Conservation (phyloP, 2,329 filamentous ascomycete genomes). For the Arthrobotrys musiformis region DNA sequence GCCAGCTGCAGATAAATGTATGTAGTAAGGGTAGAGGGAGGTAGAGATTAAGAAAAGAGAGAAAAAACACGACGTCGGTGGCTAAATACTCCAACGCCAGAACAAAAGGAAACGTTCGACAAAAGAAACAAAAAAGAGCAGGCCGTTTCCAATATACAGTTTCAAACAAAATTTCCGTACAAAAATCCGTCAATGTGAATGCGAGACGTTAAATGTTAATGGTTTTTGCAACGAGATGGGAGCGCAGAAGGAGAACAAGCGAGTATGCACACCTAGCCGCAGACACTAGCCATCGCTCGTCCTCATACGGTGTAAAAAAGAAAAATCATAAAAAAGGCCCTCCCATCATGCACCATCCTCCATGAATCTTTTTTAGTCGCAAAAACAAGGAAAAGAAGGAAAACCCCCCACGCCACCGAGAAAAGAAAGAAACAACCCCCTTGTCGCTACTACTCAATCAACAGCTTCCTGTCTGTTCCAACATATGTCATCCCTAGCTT, state of each 20-base stretch:
- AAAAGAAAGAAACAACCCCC: not conserved
- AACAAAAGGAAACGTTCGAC: not conserved
- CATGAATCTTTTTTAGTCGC: not conserved
- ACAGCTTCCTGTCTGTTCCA: constrained; percentile 71
- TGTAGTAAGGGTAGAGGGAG: constrained; percentile 2
- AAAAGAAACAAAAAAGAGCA: not conserved
- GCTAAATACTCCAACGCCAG: constrained; percentile 36
- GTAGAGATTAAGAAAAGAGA: not conserved
- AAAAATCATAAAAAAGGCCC: not conserved
- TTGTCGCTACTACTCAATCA: constrained; percentile 71
- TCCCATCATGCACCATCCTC: not conserved
- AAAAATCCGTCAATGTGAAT: not conserved
- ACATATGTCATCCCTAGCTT: constrained; percentile 73
- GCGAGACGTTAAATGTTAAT: constrained; percentile 2
- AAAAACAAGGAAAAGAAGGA: not conserved
- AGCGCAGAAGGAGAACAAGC: constrained; percentile 7
- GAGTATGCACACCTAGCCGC: not conserved
- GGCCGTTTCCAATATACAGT: constrained; percentile 28
- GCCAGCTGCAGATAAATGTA: constrained; percentile 15
- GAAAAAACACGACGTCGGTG: constrained; percentile 8
- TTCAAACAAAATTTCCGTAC: too few relatives aligned
- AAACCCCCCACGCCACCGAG: not conserved
- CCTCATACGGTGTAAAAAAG: not conserved
- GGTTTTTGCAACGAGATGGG: too few relatives aligned
- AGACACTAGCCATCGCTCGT: too few relatives aligned